These are phyloP conservation scores for Dictyostelium intermedium DNA, from an alignment of 78 protist species.

Conservation along the genomic window DNA sequence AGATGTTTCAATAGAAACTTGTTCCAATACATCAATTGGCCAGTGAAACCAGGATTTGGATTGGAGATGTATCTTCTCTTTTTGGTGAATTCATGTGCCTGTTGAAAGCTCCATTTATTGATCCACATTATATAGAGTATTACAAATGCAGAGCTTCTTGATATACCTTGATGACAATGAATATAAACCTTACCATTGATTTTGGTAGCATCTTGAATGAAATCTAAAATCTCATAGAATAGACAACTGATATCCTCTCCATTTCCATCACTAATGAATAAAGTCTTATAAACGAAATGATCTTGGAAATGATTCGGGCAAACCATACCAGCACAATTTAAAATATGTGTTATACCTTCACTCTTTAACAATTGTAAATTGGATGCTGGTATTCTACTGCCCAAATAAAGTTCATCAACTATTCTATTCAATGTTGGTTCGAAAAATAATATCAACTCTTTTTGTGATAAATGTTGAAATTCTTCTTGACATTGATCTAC, in stretches of 20 bases:
- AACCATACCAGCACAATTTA: constrained; percentile 82
- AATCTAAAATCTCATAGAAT: constrained; percentile 73
- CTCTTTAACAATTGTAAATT: constrained; percentile 21
- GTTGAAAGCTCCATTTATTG: constrained; percentile 39
- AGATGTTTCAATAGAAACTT: not conserved
- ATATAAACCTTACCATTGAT: constrained; percentile 46
- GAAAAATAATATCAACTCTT: constrained; percentile 4
- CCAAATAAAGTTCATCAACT: constrained; percentile 13
- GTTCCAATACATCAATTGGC: constrained; percentile 55
- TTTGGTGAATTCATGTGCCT: constrained; percentile 49
- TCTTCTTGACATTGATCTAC: not conserved
- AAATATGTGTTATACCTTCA: constrained; percentile 65
- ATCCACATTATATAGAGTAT: constrained; percentile 62
- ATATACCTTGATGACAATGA: constrained; percentile 82
- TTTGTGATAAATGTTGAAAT: not conserved
- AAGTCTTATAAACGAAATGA: constrained; percentile 57
- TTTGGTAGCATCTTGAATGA: constrained; percentile 59
- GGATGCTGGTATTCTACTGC: constrained; percentile 56
- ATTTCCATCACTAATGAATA: constrained; percentile 72
- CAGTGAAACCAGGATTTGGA: constrained; percentile 82
- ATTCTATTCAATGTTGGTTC: constrained; percentile 68
- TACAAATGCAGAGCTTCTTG: constrained; percentile 67
- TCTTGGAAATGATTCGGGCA: constrained; percentile 59
- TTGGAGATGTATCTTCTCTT: constrained; percentile 50
- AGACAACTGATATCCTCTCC: constrained; percentile 70